Evolutionary conservation across 768 basidiomycete species (phyloP), one percentile per base, ranked within the genome.

Genomic region (Daedaleopsis nitida): DNA sequence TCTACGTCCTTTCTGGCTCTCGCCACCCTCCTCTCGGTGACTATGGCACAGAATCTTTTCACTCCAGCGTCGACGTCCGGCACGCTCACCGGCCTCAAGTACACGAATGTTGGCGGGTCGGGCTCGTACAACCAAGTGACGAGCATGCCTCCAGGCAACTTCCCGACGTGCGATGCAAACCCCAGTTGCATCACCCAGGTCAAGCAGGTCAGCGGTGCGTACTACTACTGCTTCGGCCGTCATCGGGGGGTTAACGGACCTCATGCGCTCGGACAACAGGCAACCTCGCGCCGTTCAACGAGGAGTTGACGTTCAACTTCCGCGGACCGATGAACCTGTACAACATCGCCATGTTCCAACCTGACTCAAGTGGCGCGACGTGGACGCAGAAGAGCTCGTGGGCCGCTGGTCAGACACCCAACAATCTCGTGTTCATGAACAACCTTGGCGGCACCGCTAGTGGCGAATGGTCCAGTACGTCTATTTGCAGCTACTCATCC

Each of bases 381-480:
- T 72, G 71, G 71, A 64, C 64, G 58, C 61, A 60, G 55, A 60
- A 60, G 44, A 72, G 71, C 45, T 65, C 67, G n/a, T 72, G 68
- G 68, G 57, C 58, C 6, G 54, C 61, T 1, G 62, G 63, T 47
- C 7, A 59, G 37, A 9, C 54, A 37, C 59, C 69, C 14, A 48
- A 54, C 32, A 72, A 72, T 61, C 60, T 70, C 44, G 71, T 72
- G 24, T 72, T 72, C 64, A 72, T 72, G 71, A 70, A 70, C 69
- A 72, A 72, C 66, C 56, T 59, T 44, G 71, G 71, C 24, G 71
- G 71, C 12, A 56, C 58, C 19, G 55, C 42, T 17, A 68, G 67
- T 32, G 71, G 71, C 32, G 66, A 64, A 37, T 72, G 68, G 68
- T 65, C 68, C 17, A 70, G 71, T 72, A 49, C 23, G 71, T 68